phyloP scores from a whole-genome alignment of 2,329 filamentous ascomycete genomes.

The Alternaria ventricosa region DNA sequence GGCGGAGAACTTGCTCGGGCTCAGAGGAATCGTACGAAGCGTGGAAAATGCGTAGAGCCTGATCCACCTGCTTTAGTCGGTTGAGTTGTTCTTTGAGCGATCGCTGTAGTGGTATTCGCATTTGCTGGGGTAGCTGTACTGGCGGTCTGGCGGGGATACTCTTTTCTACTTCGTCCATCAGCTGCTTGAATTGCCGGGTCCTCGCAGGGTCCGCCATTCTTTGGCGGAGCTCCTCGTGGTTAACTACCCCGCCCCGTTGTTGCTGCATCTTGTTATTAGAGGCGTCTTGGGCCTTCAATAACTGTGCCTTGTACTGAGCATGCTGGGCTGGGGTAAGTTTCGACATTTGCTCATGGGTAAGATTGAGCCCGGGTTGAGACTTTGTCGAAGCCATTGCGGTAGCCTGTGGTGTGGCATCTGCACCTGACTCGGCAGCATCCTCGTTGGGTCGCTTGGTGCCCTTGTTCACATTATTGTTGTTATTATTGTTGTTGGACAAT shows the following conservation, averaged over 20 bases:
- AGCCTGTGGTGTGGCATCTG: slow-evolving; percentile 44
- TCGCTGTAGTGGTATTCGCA: slow-evolving; percentile 35
- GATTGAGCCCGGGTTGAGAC: slow-evolving; percentile 39
- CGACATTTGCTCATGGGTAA: slow-evolving; percentile 44
- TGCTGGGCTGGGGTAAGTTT: slow-evolving; percentile 43
- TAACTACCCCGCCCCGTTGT: slow-evolving; percentile 28
- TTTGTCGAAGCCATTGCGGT: slow-evolving; percentile 43
- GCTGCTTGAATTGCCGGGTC: slow-evolving; percentile 31
- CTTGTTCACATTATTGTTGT: slow-evolving; percentile 24
- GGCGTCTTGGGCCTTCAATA: slow-evolving; percentile 44
- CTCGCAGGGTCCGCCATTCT: slow-evolving; percentile 37
- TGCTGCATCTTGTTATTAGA: slow-evolving; percentile 40
- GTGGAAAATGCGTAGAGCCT: slow-evolving; percentile 41
- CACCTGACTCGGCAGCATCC: slow-evolving; percentile 49
- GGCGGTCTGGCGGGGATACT: slow-evolving; percentile 29
- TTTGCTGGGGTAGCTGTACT: slow-evolving; percentile 29
- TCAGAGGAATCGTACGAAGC: slow-evolving; percentile 33
- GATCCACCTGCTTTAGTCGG: slow-evolving; percentile 38
- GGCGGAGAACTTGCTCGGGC: slow-evolving; percentile 34
- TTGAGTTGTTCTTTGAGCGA: slow-evolving; percentile 34
- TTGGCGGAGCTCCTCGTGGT: slow-evolving; percentile 31
- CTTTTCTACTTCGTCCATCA: slow-evolving; percentile 39
- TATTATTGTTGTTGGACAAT: slow-evolving; percentile 15
- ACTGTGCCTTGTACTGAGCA: slow-evolving; percentile 38
- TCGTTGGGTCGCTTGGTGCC: slow-evolving; percentile 50